Evolutionary conservation across 2,329 filamentous ascomycete species (phyloP), one percentile per base, ranked within the genome.

Genomic region (Lecanicillium sp.): DNA sequence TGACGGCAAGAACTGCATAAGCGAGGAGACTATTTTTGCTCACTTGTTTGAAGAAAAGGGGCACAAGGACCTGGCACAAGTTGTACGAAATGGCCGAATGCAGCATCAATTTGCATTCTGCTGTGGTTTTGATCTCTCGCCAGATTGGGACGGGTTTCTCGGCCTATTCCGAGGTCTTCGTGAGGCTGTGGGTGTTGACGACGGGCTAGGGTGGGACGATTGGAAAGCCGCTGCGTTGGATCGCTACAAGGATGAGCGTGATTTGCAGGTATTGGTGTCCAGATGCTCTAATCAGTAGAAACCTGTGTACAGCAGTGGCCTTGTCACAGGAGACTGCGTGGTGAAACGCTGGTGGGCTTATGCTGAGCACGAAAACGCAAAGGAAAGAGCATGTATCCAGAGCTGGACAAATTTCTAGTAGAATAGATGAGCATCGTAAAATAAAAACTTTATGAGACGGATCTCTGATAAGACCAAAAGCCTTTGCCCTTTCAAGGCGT

Each of bases 101-200:
- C 53, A 63, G 42, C 63, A 66, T 43, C 45, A 53, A 13, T 60
- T 67, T 38, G 45, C 48, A 35, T 67, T 67, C 45, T 67, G 62
- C 48, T 64, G 58, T 36, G 59, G 60, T 12, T 65, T 65, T 42
- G 52, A 66, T 47, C 55, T 64, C 18, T 46, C 34, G 14, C 8
- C 8, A 19, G 62, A 67, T 47, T 67, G 62, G 63, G 51, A 62
- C 9, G 60, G 63, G 13, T 67, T 67, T 41, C 48, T 62, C 6
- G 59, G 61, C 14, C 56, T 65, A 33, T 68, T 66, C 43, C 48
- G 46, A 37, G 64, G 60, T 4, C 58, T 67, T 35, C 50, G 59
- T 35, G 51, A 57, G 7, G 57, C 56, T 13, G 31, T 59, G 9
- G 49, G 49, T 7, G 51, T 58, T 12, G 59, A 63, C 34, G 44